Base-by-base conservation (phyloP, 345 rosid genomes). In the Salix exigua region DNA sequence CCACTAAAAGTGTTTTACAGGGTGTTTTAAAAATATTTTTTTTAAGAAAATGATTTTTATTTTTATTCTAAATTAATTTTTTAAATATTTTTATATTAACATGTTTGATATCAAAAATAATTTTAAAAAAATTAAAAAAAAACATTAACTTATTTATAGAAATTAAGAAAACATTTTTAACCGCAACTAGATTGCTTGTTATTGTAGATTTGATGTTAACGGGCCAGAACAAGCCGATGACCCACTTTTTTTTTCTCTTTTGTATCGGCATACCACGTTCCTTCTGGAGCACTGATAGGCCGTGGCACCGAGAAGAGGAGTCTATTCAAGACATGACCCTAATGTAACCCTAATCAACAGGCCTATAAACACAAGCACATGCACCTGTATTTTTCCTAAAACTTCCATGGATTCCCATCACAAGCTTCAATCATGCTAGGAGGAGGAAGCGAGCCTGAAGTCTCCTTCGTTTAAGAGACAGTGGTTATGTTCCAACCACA, bases 201-300 rank as follows among this genome's bases (percentile, higher is more conserved):
- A 71, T 62, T 31, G 74, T 73, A 74, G 62, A 51, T 64, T 71
- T 66, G 87, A 80, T 84, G 87, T 79, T 79, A 77, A 77, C 73
- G 79, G 75, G 74, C 80, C 71, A 72, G 42, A 68, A 55, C 25
- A 81, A 55, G 9, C n/a, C 21, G 10, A 62, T 67, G 75, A 66
- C 77, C 82, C 78, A 76, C 81, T 2, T 28, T 66, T 4, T 1
- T 33, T 5, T 33, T 2, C 28, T 61, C 1, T 37, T 31, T 40
- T 28, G 17, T 0, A 4, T 84, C 66, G 71, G 88, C 87, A 86
- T 31, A n/a, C 82, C 85, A 86, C 67, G 88, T 85, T 83, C 77
- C 66, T 79, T 58, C 55, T 73, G 6, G 44, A 42, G 71, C 14
- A 0, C 28, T 67, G 10, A 70, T 74, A 55, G 63, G 63, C 6